Conservation (phyloP, 257 asterid species). For the Solanum infundibuliforme region DNA sequence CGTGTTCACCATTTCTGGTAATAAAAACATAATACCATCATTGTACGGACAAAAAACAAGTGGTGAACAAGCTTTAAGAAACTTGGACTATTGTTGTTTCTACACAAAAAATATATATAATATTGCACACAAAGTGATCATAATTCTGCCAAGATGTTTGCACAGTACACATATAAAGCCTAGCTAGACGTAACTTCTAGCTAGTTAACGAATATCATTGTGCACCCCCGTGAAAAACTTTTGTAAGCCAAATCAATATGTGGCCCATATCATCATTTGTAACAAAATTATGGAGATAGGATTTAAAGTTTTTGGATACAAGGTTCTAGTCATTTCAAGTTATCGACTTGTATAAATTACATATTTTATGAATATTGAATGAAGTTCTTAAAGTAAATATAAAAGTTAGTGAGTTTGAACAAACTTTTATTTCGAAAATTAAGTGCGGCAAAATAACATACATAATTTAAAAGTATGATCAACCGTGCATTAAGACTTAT, state of each 20-base stretch:
- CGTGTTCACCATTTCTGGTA: neutral
- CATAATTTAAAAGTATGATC: neutral
- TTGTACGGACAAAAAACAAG: conserved; percentile 18
- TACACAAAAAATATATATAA: neutral
- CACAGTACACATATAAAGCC: neutral
- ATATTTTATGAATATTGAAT: neutral
- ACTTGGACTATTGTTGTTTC: conserved; percentile 17
- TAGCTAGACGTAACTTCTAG: neutral
- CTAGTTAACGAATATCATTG: neutral
- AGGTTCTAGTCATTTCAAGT: neutral
- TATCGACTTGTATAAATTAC: neutral
- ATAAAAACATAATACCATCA: conserved; percentile 12
- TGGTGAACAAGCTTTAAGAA: conserved; percentile 17
- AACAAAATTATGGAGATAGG: rapidly evolving
- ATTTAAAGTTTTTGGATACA: neutral
- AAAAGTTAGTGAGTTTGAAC: neutral
- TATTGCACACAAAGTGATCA: neutral
- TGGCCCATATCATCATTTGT: neutral
- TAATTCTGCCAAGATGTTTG: neutral
- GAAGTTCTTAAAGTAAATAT: neutral
- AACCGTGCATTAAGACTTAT: neutral
- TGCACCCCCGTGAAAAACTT: neutral
- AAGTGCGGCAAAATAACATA: neutral
- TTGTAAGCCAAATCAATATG: neutral
- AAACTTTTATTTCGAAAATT: neutral